Evolutionary conservation across 805 yeast species (phyloP).

Genomic region (Starmerella apis): DNA sequence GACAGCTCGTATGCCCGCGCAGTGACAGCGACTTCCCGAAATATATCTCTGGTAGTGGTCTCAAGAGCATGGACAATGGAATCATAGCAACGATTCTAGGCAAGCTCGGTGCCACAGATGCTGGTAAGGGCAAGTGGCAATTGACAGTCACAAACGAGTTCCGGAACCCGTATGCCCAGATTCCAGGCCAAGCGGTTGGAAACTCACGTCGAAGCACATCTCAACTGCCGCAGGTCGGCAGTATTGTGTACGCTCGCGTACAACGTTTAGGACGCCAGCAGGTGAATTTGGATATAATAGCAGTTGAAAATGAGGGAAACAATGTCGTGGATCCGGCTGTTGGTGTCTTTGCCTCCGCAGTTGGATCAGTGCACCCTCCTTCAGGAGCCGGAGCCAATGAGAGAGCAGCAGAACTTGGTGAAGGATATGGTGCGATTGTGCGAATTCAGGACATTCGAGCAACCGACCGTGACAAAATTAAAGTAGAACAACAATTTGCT

Average conservation of each 20-base stretch:
- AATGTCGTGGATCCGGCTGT: conserved; percentile 53
- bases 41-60: conserved; percentile 57
- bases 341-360: conserved; percentile 43
- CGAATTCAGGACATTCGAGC: conserved; percentile 82
- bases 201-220: conserved; percentile 22
- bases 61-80: conserved; percentile 41
- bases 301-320: conserved; percentile 51
- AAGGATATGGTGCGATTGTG: conserved; percentile 76
- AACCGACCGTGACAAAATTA: conserved; percentile 81
- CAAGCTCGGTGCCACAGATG: conserved; percentile 33
- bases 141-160: conserved; percentile 26
- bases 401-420: conserved; percentile 53
- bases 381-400: conserved; percentile 21
- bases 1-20: conserved; percentile 61
- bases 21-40: conserved; percentile 31
- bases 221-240: conserved; percentile 67
- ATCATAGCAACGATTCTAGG: conserved; percentile 57
- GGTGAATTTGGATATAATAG: conserved; percentile 67
- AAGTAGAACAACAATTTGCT: conserved; percentile 62
- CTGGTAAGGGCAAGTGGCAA: conserved; percentile 19
- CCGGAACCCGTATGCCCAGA: conserved; percentile 22
- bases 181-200: conserved; percentile 10
- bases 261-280: conserved; percentile 56
- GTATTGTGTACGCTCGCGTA: conserved; percentile 67
- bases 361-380: conserved; percentile 27